phyloP scores from a whole-genome alignment of 2,329 filamentous ascomycete genomes.

The Botrytis deweyae region DNA sequence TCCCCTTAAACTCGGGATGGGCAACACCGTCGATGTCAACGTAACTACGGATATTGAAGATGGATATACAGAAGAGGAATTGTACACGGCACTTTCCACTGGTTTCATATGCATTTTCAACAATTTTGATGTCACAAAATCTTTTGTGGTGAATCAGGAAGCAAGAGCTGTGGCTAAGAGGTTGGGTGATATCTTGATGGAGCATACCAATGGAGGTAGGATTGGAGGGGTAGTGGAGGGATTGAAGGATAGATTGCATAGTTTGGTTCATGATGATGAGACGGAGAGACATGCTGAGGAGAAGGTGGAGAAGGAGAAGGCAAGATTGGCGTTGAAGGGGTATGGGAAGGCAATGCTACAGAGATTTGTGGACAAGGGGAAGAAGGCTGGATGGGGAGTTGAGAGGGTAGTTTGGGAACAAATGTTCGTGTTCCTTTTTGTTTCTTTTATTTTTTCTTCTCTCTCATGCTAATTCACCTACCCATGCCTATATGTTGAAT shows the following conservation, averaged over 20 bases:
- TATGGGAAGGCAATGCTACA: slow-evolving; percentile 68
- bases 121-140: slow-evolving; percentile 61
- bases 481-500: neutral
- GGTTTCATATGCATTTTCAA: slow-evolving; percentile 67
- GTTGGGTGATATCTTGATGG: slow-evolving; percentile 61
- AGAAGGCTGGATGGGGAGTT: slow-evolving; percentile 45
- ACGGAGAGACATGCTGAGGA: slow-evolving; percentile 42
- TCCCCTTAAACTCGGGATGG: slow-evolving; percentile 40
- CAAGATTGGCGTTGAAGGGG: slow-evolving; percentile 54
- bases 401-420: slow-evolving; percentile 58
- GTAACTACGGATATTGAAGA: neutral
- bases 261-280: slow-evolving; percentile 6
- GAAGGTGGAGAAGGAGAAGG: slow-evolving; percentile 39
- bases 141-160: slow-evolving; percentile 54
- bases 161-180: slow-evolving; percentile 57
- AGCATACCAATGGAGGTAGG: slow-evolving; percentile 62
- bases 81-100: slow-evolving; percentile 49
- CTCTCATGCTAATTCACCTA: too few species aligned
- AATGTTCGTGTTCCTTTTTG: slow-evolving; percentile 28
- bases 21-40: slow-evolving; percentile 31
- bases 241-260: neutral
- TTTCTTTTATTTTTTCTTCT: neutral
- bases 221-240: slow-evolving; percentile 17
- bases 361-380: slow-evolving; percentile 60
- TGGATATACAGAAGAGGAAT: slow-evolving; percentile 33